These are phyloP conservation scores for Talinum fruticosum DNA, from an alignment of 148 eudicot genomes.

Conservation along the genomic window DNA sequence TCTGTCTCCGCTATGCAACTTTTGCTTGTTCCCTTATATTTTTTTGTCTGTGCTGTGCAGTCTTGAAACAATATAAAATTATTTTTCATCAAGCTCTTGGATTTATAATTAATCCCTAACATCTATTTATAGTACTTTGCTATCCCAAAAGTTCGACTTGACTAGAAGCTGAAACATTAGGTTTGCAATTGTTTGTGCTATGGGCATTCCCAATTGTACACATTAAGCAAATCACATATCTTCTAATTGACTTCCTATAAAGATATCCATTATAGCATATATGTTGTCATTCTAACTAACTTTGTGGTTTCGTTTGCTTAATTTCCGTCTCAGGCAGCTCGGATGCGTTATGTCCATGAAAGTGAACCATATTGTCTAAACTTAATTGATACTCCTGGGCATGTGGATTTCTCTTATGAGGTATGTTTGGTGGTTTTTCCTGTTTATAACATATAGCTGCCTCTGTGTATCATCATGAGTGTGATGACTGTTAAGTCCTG, in stretches of 20 bases:
- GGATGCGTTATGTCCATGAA: constrained; percentile 77
- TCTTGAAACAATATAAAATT: too few species aligned
- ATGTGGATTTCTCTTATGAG: constrained; percentile 99
- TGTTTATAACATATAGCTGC: background rate
- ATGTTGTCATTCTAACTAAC: background rate
- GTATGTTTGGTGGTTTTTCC: constrained; percentile 31
- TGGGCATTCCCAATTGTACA: background rate
- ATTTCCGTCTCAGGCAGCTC: constrained; percentile 66
- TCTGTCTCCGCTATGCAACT: background rate
- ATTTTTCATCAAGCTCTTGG: too few species aligned
- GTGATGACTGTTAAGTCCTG: background rate
- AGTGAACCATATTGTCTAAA: constrained; percentile 84
- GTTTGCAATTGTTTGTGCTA: background rate
- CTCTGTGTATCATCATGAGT: background rate
- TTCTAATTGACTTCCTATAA: background rate
- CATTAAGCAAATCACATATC: background rate
- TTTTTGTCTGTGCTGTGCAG: too few species aligned
- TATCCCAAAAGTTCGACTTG: background rate
- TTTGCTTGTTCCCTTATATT: background rate
- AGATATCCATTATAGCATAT: background rate
- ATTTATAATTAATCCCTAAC: too few species aligned
- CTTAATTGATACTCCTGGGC: constrained; percentile 99
- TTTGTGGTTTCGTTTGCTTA: constrained; percentile 11
- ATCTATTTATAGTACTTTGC: background rate
- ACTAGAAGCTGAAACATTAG: background rate